A percentile compares a stretch with the other conserved stretches of the same genome.
These are phyloP conservation scores for Mycena polygramma DNA, from an alignment of 768 basidiomycete species.

Conservation along the genomic window DNA sequence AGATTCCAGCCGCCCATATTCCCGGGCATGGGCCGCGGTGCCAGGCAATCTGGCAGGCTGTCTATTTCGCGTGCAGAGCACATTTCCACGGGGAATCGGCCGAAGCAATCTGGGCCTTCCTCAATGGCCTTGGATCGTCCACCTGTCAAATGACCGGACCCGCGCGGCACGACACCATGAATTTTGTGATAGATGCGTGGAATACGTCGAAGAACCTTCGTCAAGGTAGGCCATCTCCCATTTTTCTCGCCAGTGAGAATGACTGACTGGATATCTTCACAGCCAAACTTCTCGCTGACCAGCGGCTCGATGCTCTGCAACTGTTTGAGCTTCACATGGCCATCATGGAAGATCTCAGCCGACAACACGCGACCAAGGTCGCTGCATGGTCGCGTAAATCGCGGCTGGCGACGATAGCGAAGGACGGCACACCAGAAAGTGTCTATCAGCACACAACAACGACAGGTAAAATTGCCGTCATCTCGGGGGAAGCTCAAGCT, in stretches of 20 bases:
- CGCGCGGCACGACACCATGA: slow-evolving; percentile 23
- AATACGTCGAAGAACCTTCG: slow-evolving; percentile 17
- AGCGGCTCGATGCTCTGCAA: slow-evolving; percentile 15
- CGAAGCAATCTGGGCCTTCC: slow-evolving; percentile 27
- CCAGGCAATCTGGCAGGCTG: slow-evolving; percentile 19
- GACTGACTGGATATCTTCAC: neutral
- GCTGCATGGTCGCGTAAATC: slow-evolving; percentile 12
- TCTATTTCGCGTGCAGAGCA: slow-evolving; percentile 27
- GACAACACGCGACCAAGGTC: slow-evolving; percentile 19
- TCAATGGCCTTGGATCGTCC: slow-evolving; percentile 22
- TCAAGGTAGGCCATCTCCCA: neutral
- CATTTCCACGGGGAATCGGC: slow-evolving; percentile 32
- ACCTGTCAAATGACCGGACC: slow-evolving; percentile 28
- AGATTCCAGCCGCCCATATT: slow-evolving; percentile 31
- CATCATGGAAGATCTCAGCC: slow-evolving; percentile 15
- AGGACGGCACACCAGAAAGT: neutral
- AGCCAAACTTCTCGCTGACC: slow-evolving; percentile 18
- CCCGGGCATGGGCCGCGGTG: slow-evolving; percentile 18
- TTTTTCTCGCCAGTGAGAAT: neutral
- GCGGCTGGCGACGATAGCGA: neutral
- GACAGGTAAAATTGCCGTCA: neutral
- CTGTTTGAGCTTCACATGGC: slow-evolving; percentile 28
- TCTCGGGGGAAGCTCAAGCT: neutral
- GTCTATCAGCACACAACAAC: slow-evolving; percentile 21
- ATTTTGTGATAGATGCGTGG: slow-evolving; percentile 27